Conservation (phyloP, 192 early-diverging fungal species). For the Oehlia diaphana region DNA sequence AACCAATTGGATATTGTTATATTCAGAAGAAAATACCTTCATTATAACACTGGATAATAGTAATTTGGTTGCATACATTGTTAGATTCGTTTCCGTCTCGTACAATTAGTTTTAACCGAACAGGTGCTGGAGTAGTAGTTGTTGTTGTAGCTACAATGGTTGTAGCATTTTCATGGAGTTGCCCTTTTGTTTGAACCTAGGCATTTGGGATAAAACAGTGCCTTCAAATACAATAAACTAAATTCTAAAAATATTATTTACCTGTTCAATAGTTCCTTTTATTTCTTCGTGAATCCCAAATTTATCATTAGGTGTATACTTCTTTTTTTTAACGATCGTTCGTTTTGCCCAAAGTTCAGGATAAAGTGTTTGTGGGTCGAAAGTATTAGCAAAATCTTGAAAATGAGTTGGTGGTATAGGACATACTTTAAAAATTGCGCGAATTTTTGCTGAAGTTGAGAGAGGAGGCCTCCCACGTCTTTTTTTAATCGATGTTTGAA, state of each 20-base stretch:
- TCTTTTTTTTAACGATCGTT: background rate
- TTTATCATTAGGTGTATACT: background rate
- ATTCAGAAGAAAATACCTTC: background rate
- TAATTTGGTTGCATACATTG: background rate
- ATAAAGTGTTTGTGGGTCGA: constrained; percentile 11
- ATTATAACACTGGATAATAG: background rate
- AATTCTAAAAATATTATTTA: background rate
- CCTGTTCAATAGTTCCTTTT: background rate
- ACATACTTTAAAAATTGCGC: background rate
- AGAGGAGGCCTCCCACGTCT: background rate
- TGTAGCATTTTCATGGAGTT: background rate
- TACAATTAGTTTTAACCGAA: constrained; percentile 1
- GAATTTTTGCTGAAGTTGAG: background rate
- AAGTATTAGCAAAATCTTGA: constrained; percentile 12
- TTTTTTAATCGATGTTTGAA: constrained; percentile 7
- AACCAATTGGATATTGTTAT: background rate
- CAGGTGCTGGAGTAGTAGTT: background rate
- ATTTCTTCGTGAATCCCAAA: background rate
- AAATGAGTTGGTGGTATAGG: background rate
- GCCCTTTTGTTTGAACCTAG: background rate
- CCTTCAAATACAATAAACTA: background rate
- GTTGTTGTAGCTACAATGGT: too few relatives aligned
- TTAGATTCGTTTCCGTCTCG: background rate
- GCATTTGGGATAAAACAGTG: background rate
- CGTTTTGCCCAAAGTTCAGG: constrained; percentile 2